Evolutionary conservation across 768 basidiomycete genomes (phyloP).

Genomic region (Rhodotorula taiwanensis): DNA sequence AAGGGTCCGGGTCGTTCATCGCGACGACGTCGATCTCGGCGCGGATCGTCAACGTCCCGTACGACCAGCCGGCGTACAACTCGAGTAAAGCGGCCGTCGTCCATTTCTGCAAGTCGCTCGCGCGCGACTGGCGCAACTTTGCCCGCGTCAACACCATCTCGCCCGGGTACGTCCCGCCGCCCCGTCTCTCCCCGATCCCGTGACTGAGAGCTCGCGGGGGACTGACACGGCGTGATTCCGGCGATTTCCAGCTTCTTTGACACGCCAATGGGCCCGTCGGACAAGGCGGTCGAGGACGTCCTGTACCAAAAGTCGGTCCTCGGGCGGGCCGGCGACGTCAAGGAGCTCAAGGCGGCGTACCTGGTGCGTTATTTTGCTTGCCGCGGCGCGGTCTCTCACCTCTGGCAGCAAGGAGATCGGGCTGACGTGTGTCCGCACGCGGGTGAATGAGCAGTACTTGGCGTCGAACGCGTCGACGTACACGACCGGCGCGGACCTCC

Average conservation of each 20-base stretch:
- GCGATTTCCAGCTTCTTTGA: neutral
- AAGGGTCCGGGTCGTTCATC: constrained; percentile 17
- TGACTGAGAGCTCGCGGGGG: neutral
- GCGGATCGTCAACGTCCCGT: constrained; percentile 19
- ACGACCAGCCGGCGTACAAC: constrained; percentile 40
- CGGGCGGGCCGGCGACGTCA: constrained; percentile 11
- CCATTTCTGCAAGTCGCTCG: constrained; percentile 43
- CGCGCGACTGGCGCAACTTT: constrained; percentile 43
- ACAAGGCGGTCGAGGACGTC: neutral
- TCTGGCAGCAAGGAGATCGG: too few relatives aligned
- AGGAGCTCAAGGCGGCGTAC: constrained; percentile 24
- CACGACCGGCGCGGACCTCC: constrained; percentile 42
- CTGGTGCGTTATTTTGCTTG: constrained; percentile 5
- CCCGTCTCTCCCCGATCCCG: neutral
- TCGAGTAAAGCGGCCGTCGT: constrained; percentile 43
- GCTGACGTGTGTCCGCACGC: too few relatives aligned
- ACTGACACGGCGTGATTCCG: too few relatives aligned
- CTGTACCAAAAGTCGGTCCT: constrained; percentile 11
- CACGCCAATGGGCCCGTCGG: constrained; percentile 8
- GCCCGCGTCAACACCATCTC: constrained; percentile 43
- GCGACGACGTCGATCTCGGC: constrained; percentile 27
- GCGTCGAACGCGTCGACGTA: constrained; percentile 43
- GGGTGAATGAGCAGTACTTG: constrained; percentile 29
- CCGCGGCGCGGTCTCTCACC: too few relatives aligned
- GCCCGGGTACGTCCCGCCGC: constrained; percentile 16